Percentiles rank a stretch among this genome's conserved stretches.
These are phyloP conservation scores for Globisporangium lucens DNA, from an alignment of 352 stramenopile genomes.

Conservation along the genomic window DNA sequence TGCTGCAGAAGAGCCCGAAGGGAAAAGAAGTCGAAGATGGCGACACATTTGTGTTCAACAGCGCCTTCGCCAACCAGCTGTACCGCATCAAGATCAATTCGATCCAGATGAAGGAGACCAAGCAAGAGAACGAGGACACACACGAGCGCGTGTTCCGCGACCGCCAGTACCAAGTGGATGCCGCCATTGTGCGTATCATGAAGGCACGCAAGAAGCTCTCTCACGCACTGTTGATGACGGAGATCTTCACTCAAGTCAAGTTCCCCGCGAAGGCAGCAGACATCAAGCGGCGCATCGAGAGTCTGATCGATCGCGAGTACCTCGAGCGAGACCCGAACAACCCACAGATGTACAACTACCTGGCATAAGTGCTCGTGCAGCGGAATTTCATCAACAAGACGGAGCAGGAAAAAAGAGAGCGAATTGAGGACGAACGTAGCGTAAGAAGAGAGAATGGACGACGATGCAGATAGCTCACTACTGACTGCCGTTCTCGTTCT, in stretches of 20 bases:
- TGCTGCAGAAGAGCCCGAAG: constrained; percentile 87
- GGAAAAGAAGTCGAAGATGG: constrained; percentile 83
- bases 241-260: constrained; percentile 95
- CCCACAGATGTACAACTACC: constrained; percentile 85
- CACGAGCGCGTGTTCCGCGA: constrained; percentile 93
- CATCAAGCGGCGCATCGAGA: constrained; percentile 89
- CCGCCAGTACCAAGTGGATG: constrained; percentile 93
- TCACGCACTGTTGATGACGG: constrained; percentile 94
- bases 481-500: not conserved
- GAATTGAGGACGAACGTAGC: not conserved
- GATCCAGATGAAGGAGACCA: constrained; percentile 94
- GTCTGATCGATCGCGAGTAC: constrained; percentile 88
- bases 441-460: not conserved
- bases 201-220: constrained; percentile 96
- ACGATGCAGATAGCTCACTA: not conserved
- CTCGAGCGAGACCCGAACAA: constrained; percentile 81
- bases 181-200: constrained; percentile 98
- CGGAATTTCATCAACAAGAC: not conserved
- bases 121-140: constrained; percentile 92
- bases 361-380: constrained; percentile 40
- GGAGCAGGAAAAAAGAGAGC: not conserved
- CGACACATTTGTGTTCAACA: constrained; percentile 89
- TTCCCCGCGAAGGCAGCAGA: constrained; percentile 79
- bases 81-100: constrained; percentile 94
- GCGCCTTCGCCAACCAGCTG: constrained; percentile 80